These are phyloP conservation scores for Planoprotostelium fungivorum DNA, from an alignment of 78 protist species.

Conservation along the genomic window DNA sequence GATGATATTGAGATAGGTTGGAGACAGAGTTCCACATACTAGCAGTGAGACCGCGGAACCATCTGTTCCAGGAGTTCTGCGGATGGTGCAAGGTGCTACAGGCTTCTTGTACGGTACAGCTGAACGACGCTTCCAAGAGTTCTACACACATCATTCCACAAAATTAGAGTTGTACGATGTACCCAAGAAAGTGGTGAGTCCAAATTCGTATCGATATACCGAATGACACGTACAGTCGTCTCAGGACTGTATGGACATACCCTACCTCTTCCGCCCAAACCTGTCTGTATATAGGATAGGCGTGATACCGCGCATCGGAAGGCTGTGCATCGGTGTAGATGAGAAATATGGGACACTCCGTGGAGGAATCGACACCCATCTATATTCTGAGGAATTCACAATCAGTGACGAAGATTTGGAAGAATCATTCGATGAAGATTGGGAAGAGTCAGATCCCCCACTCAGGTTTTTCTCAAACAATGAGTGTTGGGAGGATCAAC, in stretches of 20 bases:
- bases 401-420: not conserved
- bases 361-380: not conserved
- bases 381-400: not conserved
- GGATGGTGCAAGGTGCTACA: not conserved
- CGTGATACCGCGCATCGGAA: not conserved
- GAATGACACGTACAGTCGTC: not conserved
- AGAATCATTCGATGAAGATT: not conserved
- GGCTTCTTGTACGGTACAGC: not conserved
- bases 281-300: not conserved
- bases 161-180: not conserved
- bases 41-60: not conserved
- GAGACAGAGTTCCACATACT: not conserved
- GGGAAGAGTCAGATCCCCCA: not conserved
- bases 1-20: no score
- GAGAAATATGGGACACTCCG: not conserved
- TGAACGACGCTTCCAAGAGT: not conserved
- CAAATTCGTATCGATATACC: not conserved
- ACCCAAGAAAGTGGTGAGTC: not conserved
- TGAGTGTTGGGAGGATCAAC: not conserved
- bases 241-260: not conserved
- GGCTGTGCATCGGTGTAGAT: not conserved
- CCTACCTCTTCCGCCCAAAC: not conserved
- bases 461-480: not conserved
- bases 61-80: not conserved
- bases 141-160: not conserved